Conservation (phyloP, 129 eudicot species). For the Flaveria brownii region DNA sequence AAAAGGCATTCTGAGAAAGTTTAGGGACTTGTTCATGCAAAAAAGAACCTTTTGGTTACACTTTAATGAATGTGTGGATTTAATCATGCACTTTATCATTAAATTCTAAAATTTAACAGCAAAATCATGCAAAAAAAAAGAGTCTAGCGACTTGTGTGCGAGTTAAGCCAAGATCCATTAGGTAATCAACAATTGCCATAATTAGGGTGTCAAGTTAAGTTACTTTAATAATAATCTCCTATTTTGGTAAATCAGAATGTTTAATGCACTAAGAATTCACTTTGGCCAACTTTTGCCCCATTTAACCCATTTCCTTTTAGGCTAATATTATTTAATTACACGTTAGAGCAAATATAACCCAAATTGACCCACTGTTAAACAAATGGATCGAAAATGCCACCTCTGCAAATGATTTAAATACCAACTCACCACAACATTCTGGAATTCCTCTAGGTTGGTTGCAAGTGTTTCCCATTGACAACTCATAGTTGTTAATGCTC, state of each 20-base stretch:
- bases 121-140: not conserved
- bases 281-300: not conserved
- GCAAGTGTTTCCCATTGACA: conserved; percentile 86
- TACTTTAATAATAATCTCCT: not conserved
- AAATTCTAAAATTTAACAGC: not conserved
- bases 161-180: not conserved
- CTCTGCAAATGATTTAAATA: conserved; percentile 21
- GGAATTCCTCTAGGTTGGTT: conserved; percentile 76
- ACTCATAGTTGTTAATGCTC: conserved; percentile 14
- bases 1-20: not conserved
- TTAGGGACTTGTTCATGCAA: not conserved
- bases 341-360: conserved; percentile 11
- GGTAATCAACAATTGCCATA: not conserved
- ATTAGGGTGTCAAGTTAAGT: not conserved
- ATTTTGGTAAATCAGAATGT: not conserved
- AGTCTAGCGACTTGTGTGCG: not conserved
- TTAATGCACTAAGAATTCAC: not conserved
- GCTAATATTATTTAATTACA: conserved; percentile 1
- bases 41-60: not conserved
- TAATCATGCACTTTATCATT: not conserved
- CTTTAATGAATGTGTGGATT: not conserved
- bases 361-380: not conserved
- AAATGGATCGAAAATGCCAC: not conserved
- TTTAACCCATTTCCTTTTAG: not conserved
- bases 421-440: conserved; percentile 61